A percentile compares a stretch with the other conserved stretches of the same genome.
These are phyloP conservation scores for Mortierella sp. DNA, from an alignment of 371 early-diverging fungal species.

Conservation along the genomic window DNA sequence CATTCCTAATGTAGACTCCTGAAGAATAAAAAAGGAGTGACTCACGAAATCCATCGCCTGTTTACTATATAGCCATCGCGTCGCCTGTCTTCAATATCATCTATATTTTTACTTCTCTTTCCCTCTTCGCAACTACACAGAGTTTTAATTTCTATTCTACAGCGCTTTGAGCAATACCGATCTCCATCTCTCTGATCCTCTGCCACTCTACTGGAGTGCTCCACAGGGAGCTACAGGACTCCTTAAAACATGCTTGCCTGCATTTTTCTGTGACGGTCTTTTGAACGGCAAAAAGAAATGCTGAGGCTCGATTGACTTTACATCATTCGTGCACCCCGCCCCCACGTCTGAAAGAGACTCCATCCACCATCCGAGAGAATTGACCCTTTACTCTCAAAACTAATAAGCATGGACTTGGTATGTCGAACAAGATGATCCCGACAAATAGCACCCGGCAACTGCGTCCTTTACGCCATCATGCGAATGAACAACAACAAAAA, in stretches of 20 bases:
- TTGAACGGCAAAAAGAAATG: too few species aligned
- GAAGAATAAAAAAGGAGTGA: not conserved
- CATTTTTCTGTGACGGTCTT: too few species aligned
- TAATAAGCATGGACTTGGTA: conserved; percentile 2
- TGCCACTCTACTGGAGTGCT: not conserved
- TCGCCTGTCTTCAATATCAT: too few species aligned
- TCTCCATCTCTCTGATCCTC: not conserved
- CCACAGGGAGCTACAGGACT: not conserved
- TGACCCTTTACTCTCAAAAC: not conserved
- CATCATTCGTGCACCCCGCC: not conserved
- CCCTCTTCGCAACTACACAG: not conserved
- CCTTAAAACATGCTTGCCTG: too few species aligned
- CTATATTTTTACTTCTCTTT: not conserved
- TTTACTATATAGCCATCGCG: too few species aligned
- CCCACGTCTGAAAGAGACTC: not conserved
- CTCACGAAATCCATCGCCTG: too few species aligned
- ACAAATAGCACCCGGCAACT: not conserved
- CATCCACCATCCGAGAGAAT: not conserved
- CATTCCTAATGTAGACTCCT: not conserved
- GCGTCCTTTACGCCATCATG: not conserved
- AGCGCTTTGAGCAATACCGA: too few species aligned
- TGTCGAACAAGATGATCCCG: not conserved
- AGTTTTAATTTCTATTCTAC: too few species aligned
- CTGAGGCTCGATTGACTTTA: too few species aligned
- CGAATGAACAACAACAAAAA: not conserved